Evolutionary conservation across 2,329 filamentous ascomycete species (phyloP).

Genomic region (Keithomyces neogunnii): DNA sequence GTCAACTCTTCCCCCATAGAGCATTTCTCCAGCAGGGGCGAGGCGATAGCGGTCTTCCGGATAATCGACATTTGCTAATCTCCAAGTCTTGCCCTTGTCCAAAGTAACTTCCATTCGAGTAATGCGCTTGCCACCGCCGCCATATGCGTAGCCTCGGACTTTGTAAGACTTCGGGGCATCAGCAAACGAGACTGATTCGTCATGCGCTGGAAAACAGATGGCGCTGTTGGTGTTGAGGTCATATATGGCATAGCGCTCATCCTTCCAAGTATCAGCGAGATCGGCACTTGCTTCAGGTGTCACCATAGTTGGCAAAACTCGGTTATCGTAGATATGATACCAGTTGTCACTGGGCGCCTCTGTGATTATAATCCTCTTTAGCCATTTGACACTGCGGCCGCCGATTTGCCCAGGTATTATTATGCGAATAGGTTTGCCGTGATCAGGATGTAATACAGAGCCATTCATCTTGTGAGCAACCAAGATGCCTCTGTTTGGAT

Average conservation of each 20-base stretch:
- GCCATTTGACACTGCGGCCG: constrained; percentile 87
- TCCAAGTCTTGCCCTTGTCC: constrained; percentile 76
- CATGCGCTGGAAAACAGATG: constrained; percentile 69
- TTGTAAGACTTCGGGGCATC: constrained; percentile 48
- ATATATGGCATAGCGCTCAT: constrained; percentile 88
- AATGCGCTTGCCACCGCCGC: constrained; percentile 75
- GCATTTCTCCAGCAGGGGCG: constrained; percentile 45
- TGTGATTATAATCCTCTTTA: constrained; percentile 73
- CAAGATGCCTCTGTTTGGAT: constrained; percentile 76
- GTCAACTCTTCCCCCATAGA: constrained; percentile 72
- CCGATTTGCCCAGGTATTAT: constrained; percentile 90
- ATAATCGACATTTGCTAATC: constrained; percentile 67
- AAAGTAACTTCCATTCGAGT: constrained; percentile 77
- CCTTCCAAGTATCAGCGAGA: constrained; percentile 70
- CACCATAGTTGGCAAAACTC: constrained; percentile 79
- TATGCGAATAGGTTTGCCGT: constrained; percentile 74
- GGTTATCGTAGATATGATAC: constrained; percentile 93
- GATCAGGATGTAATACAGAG: constrained; percentile 69
- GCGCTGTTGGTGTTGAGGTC: constrained; percentile 84
- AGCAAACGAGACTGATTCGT: constrained; percentile 52
- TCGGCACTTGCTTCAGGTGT: constrained; percentile 72
- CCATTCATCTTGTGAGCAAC: constrained; percentile 89
- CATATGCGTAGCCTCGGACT: constrained; percentile 76
- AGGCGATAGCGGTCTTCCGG: constrained; percentile 76
- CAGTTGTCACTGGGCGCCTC: constrained; percentile 78